Percentiles rank a stretch among this genome's conserved stretches.
Evolutionary conservation across 305 asterid species (phyloP).

Genomic region (Fraxinus platypoda): DNA sequence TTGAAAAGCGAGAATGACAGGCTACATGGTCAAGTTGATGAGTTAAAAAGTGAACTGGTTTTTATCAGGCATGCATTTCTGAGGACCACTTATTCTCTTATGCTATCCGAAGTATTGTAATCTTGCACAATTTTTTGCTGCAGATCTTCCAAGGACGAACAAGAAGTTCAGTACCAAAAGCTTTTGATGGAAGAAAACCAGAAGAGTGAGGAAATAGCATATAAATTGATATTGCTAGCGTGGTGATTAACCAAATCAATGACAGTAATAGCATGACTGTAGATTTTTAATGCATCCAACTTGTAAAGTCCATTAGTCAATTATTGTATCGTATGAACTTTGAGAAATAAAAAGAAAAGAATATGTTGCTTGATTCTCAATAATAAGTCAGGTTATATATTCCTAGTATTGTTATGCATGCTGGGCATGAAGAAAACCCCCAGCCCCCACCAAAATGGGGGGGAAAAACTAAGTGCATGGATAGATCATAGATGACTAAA

Average conservation of each 20-base stretch:
- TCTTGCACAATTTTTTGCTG: slow-evolving; percentile 27
- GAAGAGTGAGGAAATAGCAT: slow-evolving; percentile 51
- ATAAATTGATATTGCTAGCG: not conserved
- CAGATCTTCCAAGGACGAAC: slow-evolving; percentile 64
- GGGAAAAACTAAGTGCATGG: not conserved
- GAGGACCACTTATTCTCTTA: slow-evolving; percentile 13
- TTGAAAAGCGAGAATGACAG: slow-evolving; percentile 61
- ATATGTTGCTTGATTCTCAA: not conserved
- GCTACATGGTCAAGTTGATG: slow-evolving; percentile 49
- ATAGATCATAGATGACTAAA: not conserved
- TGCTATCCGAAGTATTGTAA: slow-evolving; percentile 2
- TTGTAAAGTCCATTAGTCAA: not conserved
- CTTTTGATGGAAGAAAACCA: slow-evolving; percentile 59
- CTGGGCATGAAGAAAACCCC: not conserved
- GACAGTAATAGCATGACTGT: not conserved
- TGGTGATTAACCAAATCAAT: slow-evolving; percentile 1
- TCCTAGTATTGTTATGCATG: not conserved
- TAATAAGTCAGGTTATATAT: not conserved
- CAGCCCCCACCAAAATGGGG: not conserved
- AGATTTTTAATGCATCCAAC: not conserved
- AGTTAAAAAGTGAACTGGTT: slow-evolving; percentile 54
- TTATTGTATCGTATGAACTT: not conserved
- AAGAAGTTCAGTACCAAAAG: slow-evolving; percentile 44
- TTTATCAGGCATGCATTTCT: slow-evolving; percentile 50
- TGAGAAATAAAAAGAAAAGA: not conserved